phyloP scores from a whole-genome alignment of 192 early-diverging fungal species.

The Jimgerdemannia lactiflua region DNA sequence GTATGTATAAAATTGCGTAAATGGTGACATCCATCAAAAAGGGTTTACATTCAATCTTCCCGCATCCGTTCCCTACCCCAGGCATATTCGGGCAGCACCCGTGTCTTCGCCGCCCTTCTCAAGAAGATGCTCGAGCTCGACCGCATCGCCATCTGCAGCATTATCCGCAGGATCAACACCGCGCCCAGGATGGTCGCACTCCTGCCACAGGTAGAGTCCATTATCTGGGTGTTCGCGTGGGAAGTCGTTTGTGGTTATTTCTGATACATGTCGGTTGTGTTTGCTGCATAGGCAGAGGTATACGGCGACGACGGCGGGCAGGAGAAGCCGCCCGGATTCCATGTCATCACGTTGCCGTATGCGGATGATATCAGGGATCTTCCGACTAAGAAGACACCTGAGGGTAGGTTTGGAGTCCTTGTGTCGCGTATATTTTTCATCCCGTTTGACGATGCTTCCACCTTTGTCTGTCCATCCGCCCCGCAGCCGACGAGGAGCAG shows the following conservation, averaged over 20 bases:
- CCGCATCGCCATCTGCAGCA: conserved; percentile 66
- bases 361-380: conserved; percentile 68
- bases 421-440: background rate
- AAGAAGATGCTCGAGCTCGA: conserved; percentile 48
- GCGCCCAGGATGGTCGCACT: conserved; percentile 62
- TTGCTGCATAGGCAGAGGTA: conserved; percentile 36
- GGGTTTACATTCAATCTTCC: background rate
- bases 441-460: conserved; percentile 4
- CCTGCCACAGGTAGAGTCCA: conserved; percentile 56
- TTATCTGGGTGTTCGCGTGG: no score
- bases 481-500: conserved; percentile 29
- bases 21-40: background rate
- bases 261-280: background rate
- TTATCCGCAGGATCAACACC: conserved; percentile 50
- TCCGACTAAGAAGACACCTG: conserved; percentile 21
- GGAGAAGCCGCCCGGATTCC: conserved; percentile 60
- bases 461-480: background rate
- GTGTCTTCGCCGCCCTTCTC: conserved; percentile 67
- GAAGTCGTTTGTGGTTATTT: no score
- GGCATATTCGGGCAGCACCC: conserved; percentile 65
- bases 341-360: conserved; percentile 67
- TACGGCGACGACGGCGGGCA: conserved; percentile 42
- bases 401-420: conserved; percentile 2
- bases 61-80: conserved; percentile 6
- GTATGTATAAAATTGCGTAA: no score